Evolutionary conservation across 2,329 filamentous ascomycete genomes (phyloP).

Genomic region (Plectosphaerella sp.): DNA sequence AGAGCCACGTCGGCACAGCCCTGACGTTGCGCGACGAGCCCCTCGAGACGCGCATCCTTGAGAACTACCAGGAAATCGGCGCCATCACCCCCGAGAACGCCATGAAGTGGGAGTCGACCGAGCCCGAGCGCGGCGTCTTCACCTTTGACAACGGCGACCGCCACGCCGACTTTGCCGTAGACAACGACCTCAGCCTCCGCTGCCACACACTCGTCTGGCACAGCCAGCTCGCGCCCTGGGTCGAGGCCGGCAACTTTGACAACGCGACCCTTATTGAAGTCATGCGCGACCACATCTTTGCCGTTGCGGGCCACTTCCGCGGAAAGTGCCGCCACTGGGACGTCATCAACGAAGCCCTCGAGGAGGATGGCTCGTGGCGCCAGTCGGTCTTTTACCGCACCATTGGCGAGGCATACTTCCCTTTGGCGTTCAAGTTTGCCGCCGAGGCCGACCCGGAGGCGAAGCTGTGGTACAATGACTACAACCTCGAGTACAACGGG

Average conservation of each 20-base stretch:
- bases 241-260: conserved; percentile 41
- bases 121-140: conserved; percentile 54
- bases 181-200: conserved; percentile 42
- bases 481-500: conserved; percentile 53
- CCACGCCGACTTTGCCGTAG: conserved; percentile 35
- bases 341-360: conserved; percentile 58
- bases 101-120: conserved; percentile 53
- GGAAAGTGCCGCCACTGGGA: conserved; percentile 61
- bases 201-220: conserved; percentile 53
- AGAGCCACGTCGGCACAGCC: conserved; percentile 51
- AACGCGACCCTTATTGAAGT: conserved; percentile 50
- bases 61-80: conserved; percentile 48
- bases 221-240: conserved; percentile 35
- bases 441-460: conserved; percentile 48
- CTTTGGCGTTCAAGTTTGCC: conserved; percentile 52
- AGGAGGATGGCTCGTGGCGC: conserved; percentile 52
- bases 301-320: conserved; percentile 53
- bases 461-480: conserved; percentile 55
- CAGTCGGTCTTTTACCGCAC: conserved; percentile 48
- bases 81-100: conserved; percentile 48
- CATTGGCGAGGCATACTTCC: conserved; percentile 53
- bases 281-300: conserved; percentile 51
- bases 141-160: conserved; percentile 56
- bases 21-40: conserved; percentile 50
- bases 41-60: conserved; percentile 45